Evolutionary conservation across 331 rosid genomes (phyloP).

Genomic region (Rhamnella rubrinervis): DNA sequence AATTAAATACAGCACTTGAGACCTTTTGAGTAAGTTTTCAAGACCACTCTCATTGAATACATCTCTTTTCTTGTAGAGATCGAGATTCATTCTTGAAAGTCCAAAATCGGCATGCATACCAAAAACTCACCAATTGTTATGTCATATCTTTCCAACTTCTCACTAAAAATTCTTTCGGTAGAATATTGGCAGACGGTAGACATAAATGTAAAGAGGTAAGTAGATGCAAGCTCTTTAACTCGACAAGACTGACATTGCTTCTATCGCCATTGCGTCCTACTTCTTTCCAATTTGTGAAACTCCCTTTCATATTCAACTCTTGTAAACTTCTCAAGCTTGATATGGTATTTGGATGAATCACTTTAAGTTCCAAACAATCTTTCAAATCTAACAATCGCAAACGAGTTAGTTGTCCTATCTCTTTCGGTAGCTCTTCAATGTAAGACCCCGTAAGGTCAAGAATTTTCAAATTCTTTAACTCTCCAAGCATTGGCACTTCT

Average conservation of each 20-base stretch:
- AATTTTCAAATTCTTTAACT: conserved; percentile 30
- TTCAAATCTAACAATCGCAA: conserved; percentile 34
- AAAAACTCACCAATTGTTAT: too few relatives aligned
- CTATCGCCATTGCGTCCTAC: conserved; percentile 7
- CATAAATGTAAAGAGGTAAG: conserved; percentile 32
- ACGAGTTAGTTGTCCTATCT: conserved; percentile 22
- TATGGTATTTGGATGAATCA: conserved; percentile 21
- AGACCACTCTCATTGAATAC: conserved; percentile 1
- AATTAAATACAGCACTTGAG: neutral
- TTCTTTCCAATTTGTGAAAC: conserved; percentile 18
- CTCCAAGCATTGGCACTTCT: conserved; percentile 33
- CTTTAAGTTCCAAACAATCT: conserved; percentile 23
- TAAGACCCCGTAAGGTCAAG: conserved; percentile 27
- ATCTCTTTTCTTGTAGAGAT: too few relatives aligned
- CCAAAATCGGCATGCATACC: too few relatives aligned
- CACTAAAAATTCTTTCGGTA: conserved; percentile 30
- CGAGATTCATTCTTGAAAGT: too few relatives aligned
- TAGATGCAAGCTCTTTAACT: conserved; percentile 23
- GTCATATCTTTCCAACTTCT: conserved; percentile 14
- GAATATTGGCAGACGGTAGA: conserved; percentile 19
- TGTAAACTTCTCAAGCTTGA: conserved; percentile 32
- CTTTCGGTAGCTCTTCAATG: conserved; percentile 24
- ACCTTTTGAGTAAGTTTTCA: neutral
- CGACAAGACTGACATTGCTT: conserved; percentile 29
- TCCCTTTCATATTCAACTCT: conserved; percentile 34